Evolutionary conservation across 768 basidiomycete species (phyloP), one percentile per base, ranked within the genome.

Genomic region (Boletus rubroflammeus): DNA sequence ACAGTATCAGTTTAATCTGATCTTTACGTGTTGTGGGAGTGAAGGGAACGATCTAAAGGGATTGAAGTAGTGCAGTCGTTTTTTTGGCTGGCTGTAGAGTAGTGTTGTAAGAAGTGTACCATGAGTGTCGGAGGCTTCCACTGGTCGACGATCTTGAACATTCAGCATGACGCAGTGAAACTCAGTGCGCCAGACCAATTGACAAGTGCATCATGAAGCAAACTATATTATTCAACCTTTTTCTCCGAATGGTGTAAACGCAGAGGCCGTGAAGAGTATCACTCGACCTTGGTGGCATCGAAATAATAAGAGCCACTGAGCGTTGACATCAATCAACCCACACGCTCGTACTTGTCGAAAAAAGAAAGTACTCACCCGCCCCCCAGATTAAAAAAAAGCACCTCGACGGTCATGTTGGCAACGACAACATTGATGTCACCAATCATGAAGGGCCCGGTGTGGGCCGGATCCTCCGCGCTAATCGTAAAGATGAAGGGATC

Each of bases 11-110:
- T 57, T 54, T 26, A 70, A 59, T 40, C 43, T 68, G 39, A 60
- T 70, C 19, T 68, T 62, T 31, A 68, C 63, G 2, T 63, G 62
- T 31, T 65, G 62, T 29, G 63, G 62, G 31, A 47, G 35, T 14
- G 51, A 40, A 32, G 23, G 26, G 41, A 44, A 48, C 8, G 28
- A 49, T 15, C 13, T 11, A 40, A 51, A 34, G 29, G 40, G 34
- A 9, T 23, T 23, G 35, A 46, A 6, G 45, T 52, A 36, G 45
- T 11, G 21, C 6, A 4, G n/a, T 21, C 14, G 5, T 36, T 21
- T 26, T 10, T 26, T 14, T 25, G 25, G 40, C 26, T 26, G 25
- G n/a, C 7, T 39, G 23, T 26, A 43, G 42, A 26, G 25, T 42
- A 26, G 9, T 17, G 10, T 17, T 26, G 5, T 5, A 43, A 26